phyloP scores from a whole-genome alignment of 169 alveolate genomes.

The Cryptosporidium sp. region DNA sequence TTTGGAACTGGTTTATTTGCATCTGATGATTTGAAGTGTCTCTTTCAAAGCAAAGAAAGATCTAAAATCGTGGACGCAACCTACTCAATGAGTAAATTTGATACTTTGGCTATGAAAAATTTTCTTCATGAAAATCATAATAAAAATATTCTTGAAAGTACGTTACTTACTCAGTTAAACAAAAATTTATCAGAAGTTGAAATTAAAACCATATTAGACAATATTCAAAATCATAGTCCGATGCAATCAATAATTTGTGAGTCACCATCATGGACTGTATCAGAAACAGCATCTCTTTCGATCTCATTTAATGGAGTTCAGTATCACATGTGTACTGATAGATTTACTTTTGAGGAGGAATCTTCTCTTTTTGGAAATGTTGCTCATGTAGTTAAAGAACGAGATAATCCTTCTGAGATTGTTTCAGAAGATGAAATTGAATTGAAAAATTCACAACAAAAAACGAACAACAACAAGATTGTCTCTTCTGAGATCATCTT shows the following conservation, averaged over 20 bases:
- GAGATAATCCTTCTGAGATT: constrained; percentile 60
- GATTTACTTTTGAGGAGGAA: constrained; percentile 47
- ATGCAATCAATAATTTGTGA: constrained; percentile 70
- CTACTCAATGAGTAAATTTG: constrained; percentile 35
- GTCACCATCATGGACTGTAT: constrained; percentile 71
- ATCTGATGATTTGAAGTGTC: constrained; percentile 62
- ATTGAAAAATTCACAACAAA: neutral
- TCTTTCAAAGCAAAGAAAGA: constrained; percentile 74
- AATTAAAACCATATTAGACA: neutral
- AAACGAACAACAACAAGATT: neutral
- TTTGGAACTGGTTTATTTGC: constrained; percentile 72
- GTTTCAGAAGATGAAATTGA: constrained; percentile 20
- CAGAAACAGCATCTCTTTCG: constrained; percentile 65
- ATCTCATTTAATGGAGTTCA: constrained; percentile 75
- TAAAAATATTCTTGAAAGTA: neutral
- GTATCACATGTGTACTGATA: constrained; percentile 43
- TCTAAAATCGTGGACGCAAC: constrained; percentile 71
- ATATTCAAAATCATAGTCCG: constrained; percentile 6
- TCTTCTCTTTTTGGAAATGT: constrained; percentile 73
- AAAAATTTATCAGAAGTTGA: constrained; percentile 2
- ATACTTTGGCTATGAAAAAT: neutral
- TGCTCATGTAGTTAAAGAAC: constrained; percentile 74
- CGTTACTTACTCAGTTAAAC: neutral
- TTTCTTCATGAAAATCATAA: constrained; percentile 2
- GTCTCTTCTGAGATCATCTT: constrained; percentile 8